Evolutionary conservation across 352 stramenopile genomes (phyloP).

Genomic region (Phytophthora quininea): DNA sequence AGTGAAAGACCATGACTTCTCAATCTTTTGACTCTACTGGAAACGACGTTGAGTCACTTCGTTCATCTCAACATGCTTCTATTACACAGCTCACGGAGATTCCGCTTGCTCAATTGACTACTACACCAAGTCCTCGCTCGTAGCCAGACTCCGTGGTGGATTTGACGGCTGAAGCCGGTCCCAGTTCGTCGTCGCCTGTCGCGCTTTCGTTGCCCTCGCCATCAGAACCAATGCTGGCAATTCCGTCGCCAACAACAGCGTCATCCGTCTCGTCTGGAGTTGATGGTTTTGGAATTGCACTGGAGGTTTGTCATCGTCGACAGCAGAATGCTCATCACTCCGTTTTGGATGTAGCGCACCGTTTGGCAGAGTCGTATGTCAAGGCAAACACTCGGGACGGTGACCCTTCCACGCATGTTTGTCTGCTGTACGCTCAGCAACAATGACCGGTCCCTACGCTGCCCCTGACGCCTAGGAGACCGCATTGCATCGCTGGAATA

Average conservation of each 20-base stretch:
- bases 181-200: no score
- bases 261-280: neutral
- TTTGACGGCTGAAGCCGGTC: no score
- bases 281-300: constrained; percentile 3
- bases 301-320: neutral
- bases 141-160: no score
- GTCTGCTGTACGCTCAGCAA: constrained; percentile 2
- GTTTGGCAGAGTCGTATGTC: neutral
- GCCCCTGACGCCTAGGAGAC: neutral
- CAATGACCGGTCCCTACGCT: neutral
- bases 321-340: neutral
- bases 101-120: no score
- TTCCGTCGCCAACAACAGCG: neutral
- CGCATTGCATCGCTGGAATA: neutral
- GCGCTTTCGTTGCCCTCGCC: no score
- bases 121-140: no score
- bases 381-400: neutral
- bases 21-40: no score
- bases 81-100: no score
- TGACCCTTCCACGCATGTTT: constrained; percentile 2
- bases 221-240: no score
- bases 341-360: neutral
- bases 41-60: no score
- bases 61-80: no score
- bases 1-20: no score